A percentile compares a stretch with the other conserved stretches of the same genome.
These are phyloP conservation scores for Penicillium angulare DNA, from an alignment of 495 filamentous ascomycete species.

Conservation along the genomic window DNA sequence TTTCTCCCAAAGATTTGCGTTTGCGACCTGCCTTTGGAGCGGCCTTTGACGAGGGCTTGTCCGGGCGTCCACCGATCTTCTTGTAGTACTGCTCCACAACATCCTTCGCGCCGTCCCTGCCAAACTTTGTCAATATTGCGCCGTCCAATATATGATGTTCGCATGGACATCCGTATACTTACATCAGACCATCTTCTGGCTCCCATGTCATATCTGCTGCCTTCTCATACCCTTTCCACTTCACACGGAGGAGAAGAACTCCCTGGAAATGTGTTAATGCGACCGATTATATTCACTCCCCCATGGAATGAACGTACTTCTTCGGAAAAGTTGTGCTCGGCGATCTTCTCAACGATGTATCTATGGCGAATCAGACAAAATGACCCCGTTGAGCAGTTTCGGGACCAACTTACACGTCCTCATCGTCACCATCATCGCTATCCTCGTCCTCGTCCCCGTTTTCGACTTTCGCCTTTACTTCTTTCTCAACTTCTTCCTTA, in stretches of 20 bases:
- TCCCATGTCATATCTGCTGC: slow-evolving; percentile 58
- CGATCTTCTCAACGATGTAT: slow-evolving; percentile 61
- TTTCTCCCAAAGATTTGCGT: slow-evolving; percentile 37
- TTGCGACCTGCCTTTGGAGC: slow-evolving; percentile 23
- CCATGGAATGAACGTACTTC: slow-evolving; percentile 27
- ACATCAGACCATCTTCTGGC: slow-evolving; percentile 56
- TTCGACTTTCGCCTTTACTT: too few relatives aligned
- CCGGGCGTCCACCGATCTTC: slow-evolving; percentile 55
- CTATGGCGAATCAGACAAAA: slow-evolving; percentile 40
- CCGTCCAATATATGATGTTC: too few relatives aligned
- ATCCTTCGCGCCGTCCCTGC: slow-evolving; percentile 52
- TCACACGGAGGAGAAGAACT: slow-evolving; percentile 49
- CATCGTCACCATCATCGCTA: slow-evolving; percentile 36
- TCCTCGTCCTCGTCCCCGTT: not conserved
- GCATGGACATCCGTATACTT: slow-evolving; percentile 1
- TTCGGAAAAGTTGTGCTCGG: slow-evolving; percentile 43
- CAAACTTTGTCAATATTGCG: not conserved
- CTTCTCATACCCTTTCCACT: slow-evolving; percentile 63
- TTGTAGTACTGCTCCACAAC: slow-evolving; percentile 54
- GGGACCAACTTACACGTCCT: slow-evolving; percentile 33
- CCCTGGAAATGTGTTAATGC: slow-evolving; percentile 33
- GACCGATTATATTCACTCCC: not conserved
- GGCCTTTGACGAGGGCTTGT: slow-evolving; percentile 23
- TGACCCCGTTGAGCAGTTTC: not conserved
- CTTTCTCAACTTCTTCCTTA: not conserved